These are phyloP conservation scores for Cladophialophora chaetospira DNA, from an alignment of 2,329 filamentous ascomycete species.

Conservation along the genomic window DNA sequence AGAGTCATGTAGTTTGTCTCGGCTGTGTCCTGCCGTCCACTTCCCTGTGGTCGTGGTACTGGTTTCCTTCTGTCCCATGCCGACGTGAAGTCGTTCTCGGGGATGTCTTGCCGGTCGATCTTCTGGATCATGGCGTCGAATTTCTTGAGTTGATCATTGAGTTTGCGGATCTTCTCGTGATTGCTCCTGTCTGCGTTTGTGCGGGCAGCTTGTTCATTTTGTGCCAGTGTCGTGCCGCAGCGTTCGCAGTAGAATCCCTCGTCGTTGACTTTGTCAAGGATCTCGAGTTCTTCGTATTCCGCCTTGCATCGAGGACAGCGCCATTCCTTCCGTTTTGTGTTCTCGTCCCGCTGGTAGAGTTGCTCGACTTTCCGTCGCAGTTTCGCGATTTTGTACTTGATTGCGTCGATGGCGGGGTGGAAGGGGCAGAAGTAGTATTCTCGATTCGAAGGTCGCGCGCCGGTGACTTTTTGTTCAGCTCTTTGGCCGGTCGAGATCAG, in stretches of 20 bases:
- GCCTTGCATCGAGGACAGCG: conserved; percentile 78
- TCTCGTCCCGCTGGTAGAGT: conserved; percentile 74
- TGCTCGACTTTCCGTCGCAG: conserved; percentile 87
- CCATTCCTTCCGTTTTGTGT: conserved; percentile 73
- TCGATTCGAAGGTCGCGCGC: conserved; percentile 76
- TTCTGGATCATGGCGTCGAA: conserved; percentile 52
- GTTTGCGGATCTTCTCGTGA: conserved; percentile 53
- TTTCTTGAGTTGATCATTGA: conserved; percentile 51
- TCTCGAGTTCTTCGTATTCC: conserved; percentile 88
- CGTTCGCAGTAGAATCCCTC: conserved; percentile 80
- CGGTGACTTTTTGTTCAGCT: conserved; percentile 76
- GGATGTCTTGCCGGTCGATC: conserved; percentile 47
- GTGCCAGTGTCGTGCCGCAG: conserved; percentile 59
- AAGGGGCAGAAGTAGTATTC: conserved; percentile 99
- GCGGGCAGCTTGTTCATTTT: conserved; percentile 47
- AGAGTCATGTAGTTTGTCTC: conserved; percentile 46
- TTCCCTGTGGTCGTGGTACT: conserved; percentile 45
- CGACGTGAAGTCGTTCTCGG: conserved; percentile 51
- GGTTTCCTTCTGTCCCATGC: conserved; percentile 53
- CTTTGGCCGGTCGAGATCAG: conserved; percentile 73
- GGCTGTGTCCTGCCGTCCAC: conserved; percentile 41
- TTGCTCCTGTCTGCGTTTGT: conserved; percentile 48
- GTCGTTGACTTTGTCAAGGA: conserved; percentile 70
- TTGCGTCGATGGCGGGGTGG: conserved; percentile 88
- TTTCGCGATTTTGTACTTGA: conserved; percentile 90